Evolutionary conservation across 331 rosid species (phyloP).

Genomic region (Ulmus americana): DNA sequence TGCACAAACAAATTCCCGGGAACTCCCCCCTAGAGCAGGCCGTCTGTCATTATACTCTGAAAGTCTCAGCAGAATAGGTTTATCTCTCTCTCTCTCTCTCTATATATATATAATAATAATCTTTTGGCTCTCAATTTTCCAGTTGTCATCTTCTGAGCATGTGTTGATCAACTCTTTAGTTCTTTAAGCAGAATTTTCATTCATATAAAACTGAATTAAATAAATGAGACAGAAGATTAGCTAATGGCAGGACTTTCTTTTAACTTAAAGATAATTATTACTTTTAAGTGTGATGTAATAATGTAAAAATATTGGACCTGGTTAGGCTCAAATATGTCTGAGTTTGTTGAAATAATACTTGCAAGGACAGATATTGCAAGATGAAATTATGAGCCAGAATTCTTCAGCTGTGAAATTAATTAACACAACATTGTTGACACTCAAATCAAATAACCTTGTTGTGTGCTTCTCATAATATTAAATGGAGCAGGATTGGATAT

Average conservation of each 20-base stretch:
- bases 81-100: conserved; percentile 14
- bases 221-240: conserved; percentile 6
- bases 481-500: too few relatives aligned
- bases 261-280: not conserved
- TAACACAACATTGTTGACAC: too few relatives aligned
- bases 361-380: too few relatives aligned
- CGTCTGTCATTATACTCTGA: conserved; percentile 63
- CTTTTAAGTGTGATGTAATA: too few relatives aligned
- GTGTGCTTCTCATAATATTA: too few relatives aligned
- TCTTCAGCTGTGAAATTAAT: too few relatives aligned
- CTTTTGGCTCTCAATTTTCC: too few relatives aligned
- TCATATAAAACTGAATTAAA: not conserved
- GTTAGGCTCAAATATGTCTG: not conserved
- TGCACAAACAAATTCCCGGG: conserved; percentile 34
- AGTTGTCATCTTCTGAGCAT: too few relatives aligned
- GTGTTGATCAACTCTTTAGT: not conserved
- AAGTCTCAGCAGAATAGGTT: conserved; percentile 62
- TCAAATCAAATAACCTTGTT: too few relatives aligned
- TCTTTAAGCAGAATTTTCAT: not conserved
- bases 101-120: not conserved
- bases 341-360: too few relatives aligned
- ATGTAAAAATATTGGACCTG: not conserved
- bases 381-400: too few relatives aligned
- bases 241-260: conserved; percentile 20
- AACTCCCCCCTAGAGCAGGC: conserved; percentile 51